A percentile compares a stretch with the other conserved stretches of the same genome.
Evolutionary conservation across 768 basidiomycete genomes (phyloP).

Genomic region (Mycena rosella): DNA sequence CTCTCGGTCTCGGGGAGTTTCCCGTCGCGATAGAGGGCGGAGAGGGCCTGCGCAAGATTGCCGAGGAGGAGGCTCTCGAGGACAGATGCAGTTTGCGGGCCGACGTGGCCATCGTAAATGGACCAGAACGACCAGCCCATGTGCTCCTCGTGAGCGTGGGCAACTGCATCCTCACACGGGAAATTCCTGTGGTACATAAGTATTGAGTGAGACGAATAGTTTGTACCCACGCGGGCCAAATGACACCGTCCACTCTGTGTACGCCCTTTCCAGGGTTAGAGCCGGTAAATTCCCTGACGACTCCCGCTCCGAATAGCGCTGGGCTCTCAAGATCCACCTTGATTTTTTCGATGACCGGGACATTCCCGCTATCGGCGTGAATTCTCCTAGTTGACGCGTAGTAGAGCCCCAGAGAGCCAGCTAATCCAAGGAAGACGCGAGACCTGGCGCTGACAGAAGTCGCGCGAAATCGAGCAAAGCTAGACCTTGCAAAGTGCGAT

Average conservation of each 20-base stretch:
- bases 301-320: no score
- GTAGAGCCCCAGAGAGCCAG: slow-evolving; percentile 21
- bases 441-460: no score
- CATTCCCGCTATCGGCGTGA: slow-evolving; percentile 1
- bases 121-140: slow-evolving; percentile 33
- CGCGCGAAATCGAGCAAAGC: no score
- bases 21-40: slow-evolving; percentile 16
- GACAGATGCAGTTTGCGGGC: slow-evolving; percentile 23
- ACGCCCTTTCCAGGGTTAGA: slow-evolving; percentile 6
- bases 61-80: slow-evolving; percentile 25
- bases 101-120: slow-evolving; percentile 34
- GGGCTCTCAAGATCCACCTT: no score
- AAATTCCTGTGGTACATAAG: slow-evolving; percentile 27
- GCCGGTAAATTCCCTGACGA: neutral
- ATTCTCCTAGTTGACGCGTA: slow-evolving; percentile 15
- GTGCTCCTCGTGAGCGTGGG: neutral
- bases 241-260: slow-evolving; percentile 12
- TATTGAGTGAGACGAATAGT: neutral
- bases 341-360: no score
- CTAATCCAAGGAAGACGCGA: neutral
- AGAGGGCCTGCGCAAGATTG: slow-evolving; percentile 7
- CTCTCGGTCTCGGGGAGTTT: slow-evolving; percentile 42
- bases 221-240: slow-evolving; percentile 21
- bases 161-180: slow-evolving; percentile 26
- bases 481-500: no score